Evolutionary conservation across 768 basidiomycete genomes (phyloP).

Genomic region (Mycena crocata): DNA sequence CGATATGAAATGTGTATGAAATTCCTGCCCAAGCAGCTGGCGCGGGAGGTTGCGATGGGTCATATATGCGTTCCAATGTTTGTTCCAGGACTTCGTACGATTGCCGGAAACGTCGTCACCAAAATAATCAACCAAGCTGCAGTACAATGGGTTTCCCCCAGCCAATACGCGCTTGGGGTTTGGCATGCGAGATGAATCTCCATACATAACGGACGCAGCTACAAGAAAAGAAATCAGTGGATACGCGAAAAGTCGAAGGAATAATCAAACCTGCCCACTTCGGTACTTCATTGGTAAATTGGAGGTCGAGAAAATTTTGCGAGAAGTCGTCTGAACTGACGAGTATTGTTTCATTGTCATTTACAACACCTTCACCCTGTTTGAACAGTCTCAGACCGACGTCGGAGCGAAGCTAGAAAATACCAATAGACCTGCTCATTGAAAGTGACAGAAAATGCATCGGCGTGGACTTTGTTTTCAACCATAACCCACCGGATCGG

Average conservation of each 20-base stretch:
- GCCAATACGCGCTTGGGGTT: conserved; percentile 46
- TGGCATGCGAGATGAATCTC: conserved; percentile 44
- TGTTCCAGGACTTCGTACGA: no score
- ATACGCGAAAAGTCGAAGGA: no score
- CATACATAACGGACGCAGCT: conserved; percentile 27
- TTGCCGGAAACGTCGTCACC: conserved; percentile 58
- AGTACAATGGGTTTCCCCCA: conserved; percentile 45
- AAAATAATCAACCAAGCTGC: conserved; percentile 46
- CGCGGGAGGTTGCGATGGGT: conserved; percentile 50
- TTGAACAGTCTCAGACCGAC: not conserved
- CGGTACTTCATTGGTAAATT: not conserved
- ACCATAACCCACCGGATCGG: conserved; percentile 20
- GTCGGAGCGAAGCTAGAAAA: no score
- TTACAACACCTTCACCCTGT: not conserved
- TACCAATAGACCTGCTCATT: not conserved
- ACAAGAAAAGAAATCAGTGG: not conserved
- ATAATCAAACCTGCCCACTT: not conserved
- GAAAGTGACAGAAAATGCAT: not conserved
- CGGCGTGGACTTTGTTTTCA: not conserved
- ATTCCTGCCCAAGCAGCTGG: conserved; percentile 49
- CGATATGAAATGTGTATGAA: conserved; percentile 50
- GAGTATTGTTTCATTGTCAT: not conserved
- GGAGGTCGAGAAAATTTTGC: conserved; percentile 7
- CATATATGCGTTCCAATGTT: conserved; percentile 57
- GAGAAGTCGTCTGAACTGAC: not conserved